A percentile compares a stretch with the other conserved stretches of the same genome.
Evolutionary conservation across 257 asterid species (phyloP).

Genomic region (Nicotiana undulata): DNA sequence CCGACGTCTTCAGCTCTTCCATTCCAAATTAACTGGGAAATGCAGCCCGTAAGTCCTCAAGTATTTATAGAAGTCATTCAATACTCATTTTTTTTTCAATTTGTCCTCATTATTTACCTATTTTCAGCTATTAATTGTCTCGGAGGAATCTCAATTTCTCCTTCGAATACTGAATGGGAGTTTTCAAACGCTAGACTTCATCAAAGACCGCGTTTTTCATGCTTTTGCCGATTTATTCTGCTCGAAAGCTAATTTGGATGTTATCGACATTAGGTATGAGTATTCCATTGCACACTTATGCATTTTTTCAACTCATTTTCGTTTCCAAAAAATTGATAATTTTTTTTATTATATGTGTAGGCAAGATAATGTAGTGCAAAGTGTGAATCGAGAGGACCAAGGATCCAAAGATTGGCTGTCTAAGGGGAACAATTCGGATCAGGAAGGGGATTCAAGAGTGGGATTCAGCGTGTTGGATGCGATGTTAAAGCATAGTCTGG

Average conservation of each 20-base stretch:
- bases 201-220: slow-evolving; percentile 40
- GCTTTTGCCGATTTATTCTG: slow-evolving; percentile 28
- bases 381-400: slow-evolving; percentile 16
- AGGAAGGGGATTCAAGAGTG: slow-evolving; percentile 34
- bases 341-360: slow-evolving; percentile 1
- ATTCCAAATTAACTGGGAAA: not conserved
- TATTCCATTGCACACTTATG: too few species aligned
- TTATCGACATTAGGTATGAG: slow-evolving; percentile 19
- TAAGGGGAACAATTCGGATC: slow-evolving; percentile 30
- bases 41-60: not conserved
- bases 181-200: slow-evolving; percentile 47
- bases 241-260: slow-evolving; percentile 20
- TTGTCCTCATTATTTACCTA: not conserved
- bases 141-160: slow-evolving; percentile 52
- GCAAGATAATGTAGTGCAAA: slow-evolving; percentile 9
- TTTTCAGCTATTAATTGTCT: slow-evolving; percentile 37
- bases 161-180: slow-evolving; percentile 47
- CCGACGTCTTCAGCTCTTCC: not conserved
- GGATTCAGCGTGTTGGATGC: slow-evolving; percentile 71
- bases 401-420: slow-evolving; percentile 1
- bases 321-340: not conserved
- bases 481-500: slow-evolving; percentile 60
- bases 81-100: not conserved
- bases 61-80: not conserved
- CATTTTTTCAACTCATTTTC: not conserved